Conservation (phyloP, 441 rosid genomes). For the Rhodomyrtus psidioides region DNA sequence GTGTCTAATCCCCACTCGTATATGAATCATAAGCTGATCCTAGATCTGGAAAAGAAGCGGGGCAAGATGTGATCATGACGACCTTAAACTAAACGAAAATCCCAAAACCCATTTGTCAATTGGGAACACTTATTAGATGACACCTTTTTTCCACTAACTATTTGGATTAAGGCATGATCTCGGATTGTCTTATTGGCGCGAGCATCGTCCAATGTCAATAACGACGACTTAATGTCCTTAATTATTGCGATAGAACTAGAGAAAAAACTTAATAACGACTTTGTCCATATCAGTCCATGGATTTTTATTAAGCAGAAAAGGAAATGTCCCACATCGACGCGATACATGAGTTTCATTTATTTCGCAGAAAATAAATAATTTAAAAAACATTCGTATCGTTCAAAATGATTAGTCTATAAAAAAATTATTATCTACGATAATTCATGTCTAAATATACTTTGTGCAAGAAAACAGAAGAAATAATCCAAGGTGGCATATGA, state of each 20-base stretch:
- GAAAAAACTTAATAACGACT: not conserved
- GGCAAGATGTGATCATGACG: not conserved
- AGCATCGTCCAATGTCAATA: not conserved
- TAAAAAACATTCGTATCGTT: no score
- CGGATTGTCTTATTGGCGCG: not conserved
- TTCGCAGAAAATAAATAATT: no score
- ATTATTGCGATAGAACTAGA: not conserved
- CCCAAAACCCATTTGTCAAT: not conserved
- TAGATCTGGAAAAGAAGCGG: not conserved
- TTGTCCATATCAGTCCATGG: not conserved
- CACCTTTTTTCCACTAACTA: not conserved
- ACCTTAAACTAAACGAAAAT: not conserved
- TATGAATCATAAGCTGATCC: not conserved
- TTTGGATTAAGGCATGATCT: not conserved
- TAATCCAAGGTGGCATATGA: not conserved
- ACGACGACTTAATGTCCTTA: not conserved
- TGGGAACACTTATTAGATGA: not conserved
- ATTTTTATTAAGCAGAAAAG: not conserved
- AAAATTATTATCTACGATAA: no score
- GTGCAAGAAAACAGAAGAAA: not conserved
- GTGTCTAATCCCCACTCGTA: not conserved
- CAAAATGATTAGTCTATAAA: no score
- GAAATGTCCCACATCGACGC: not conserved
- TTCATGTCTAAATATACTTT: not conserved
- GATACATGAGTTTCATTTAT: not conserved